phyloP scores from a whole-genome alignment of 1,284 basidiomycete genomes.

The Cryptococcus neoformans region DNA sequence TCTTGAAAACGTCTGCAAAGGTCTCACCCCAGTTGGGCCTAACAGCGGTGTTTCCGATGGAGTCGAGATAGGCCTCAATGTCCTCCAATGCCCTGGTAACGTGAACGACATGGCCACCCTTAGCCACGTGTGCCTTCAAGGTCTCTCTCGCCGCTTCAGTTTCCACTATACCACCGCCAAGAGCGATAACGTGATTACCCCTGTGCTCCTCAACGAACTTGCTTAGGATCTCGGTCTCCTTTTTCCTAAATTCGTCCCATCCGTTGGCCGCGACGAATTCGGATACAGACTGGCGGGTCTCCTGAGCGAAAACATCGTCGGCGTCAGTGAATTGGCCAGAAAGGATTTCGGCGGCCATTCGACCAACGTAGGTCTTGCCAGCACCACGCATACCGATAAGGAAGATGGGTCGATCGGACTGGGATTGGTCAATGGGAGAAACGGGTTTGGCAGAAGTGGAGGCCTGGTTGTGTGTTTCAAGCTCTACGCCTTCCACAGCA shows the following conservation, averaged over 20 bases:
- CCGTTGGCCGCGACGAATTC: slow-evolving; percentile 73
- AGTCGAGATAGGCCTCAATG: slow-evolving; percentile 72
- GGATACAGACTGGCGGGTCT: slow-evolving; percentile 63
- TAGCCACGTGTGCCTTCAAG: slow-evolving; percentile 64
- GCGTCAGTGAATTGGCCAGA: slow-evolving; percentile 83
- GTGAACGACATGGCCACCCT: slow-evolving; percentile 66
- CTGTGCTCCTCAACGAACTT: slow-evolving; percentile 60
- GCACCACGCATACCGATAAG: slow-evolving; percentile 96
- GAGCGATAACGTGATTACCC: slow-evolving; percentile 71
- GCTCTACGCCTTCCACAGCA: slow-evolving; percentile 77
- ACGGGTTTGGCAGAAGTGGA: slow-evolving; percentile 45
- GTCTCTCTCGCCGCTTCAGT: slow-evolving; percentile 68
- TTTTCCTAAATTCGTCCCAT: slow-evolving; percentile 72
- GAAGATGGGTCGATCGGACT: slow-evolving; percentile 64
- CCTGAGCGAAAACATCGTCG: slow-evolving; percentile 72
- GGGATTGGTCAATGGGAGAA: slow-evolving; percentile 39
- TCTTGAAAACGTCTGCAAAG: slow-evolving; percentile 73
- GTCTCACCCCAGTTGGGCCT: slow-evolving; percentile 82
- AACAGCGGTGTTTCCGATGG: slow-evolving; percentile 58
- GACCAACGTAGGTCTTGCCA: slow-evolving; percentile 88
- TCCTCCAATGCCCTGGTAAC: slow-evolving; percentile 67
- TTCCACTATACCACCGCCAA: slow-evolving; percentile 97
- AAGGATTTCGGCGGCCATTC: slow-evolving; percentile 69
- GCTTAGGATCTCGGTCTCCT: slow-evolving; percentile 60
- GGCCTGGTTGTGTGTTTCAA: slow-evolving; percentile 51